These are phyloP conservation scores for Furcasterigmium sp. DNA, from an alignment of 2,329 filamentous ascomycete genomes.

Conservation along the genomic window DNA sequence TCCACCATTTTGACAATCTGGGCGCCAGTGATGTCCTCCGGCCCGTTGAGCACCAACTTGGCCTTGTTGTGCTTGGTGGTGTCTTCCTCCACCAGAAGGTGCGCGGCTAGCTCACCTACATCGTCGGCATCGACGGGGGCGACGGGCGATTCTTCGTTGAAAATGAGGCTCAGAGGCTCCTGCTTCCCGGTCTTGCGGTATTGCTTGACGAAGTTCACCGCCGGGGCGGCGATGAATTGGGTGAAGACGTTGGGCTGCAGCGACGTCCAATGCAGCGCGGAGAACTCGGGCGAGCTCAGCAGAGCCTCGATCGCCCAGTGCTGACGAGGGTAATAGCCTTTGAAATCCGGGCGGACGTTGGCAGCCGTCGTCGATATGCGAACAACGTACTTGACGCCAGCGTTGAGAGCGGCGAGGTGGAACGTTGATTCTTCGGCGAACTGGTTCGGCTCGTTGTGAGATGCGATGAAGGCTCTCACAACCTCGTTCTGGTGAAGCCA, in stretches of 20 bases:
- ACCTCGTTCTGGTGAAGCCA: slow-evolving; percentile 33
- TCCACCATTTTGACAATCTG: slow-evolving; percentile 28
- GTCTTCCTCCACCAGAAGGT: slow-evolving; percentile 24
- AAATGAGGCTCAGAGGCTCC: slow-evolving; percentile 19
- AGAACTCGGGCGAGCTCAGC: slow-evolving; percentile 27
- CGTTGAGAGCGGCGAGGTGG: slow-evolving; percentile 23
- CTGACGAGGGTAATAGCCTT: slow-evolving; percentile 26
- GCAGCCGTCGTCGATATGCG: slow-evolving; percentile 32
- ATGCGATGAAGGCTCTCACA: slow-evolving; percentile 30
- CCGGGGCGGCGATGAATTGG: slow-evolving; percentile 12
- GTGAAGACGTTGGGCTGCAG: slow-evolving; percentile 27
- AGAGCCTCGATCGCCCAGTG: slow-evolving; percentile 36
- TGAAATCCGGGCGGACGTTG: slow-evolving; percentile 26
- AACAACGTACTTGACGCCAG: slow-evolving; percentile 34
- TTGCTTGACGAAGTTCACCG: slow-evolving; percentile 23
- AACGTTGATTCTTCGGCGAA: slow-evolving; percentile 35
- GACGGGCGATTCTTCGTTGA: slow-evolving; percentile 19
- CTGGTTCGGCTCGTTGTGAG: slow-evolving; percentile 27
- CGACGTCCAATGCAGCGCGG: slow-evolving; percentile 28
- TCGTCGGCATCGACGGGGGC: slow-evolving; percentile 25
- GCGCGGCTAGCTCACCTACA: slow-evolving; percentile 27
- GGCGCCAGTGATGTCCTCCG: slow-evolving; percentile 28
- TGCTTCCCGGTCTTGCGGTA: slow-evolving; percentile 26
- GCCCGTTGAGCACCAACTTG: slow-evolving; percentile 32
- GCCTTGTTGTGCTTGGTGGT: slow-evolving; percentile 20